Evolutionary conservation across 2,329 filamentous ascomycete genomes (phyloP).

Genomic region (Rasamsonia emersonii): DNA sequence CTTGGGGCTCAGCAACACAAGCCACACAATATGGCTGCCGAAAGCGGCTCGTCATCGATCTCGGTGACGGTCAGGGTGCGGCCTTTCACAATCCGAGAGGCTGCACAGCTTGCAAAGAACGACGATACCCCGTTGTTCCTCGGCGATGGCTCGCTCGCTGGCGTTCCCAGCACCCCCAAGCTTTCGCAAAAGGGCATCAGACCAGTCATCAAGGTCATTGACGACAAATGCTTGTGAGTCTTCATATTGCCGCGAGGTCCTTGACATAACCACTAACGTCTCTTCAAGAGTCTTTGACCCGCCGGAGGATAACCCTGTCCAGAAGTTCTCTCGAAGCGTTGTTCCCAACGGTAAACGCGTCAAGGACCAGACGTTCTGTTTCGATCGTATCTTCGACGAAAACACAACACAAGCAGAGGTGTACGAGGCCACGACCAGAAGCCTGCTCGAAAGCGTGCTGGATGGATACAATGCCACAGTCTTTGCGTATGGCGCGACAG

Average conservation of each 20-base stretch:
- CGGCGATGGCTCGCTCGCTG: conserved; percentile 94
- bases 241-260: background rate
- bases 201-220: conserved; percentile 89
- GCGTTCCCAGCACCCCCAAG: conserved; percentile 66
- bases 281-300: conserved; percentile 79
- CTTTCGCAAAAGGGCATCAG: conserved; percentile 78
- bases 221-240: conserved; percentile 87
- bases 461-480: conserved; percentile 99
- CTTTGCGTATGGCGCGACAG: conserved; percentile 95
- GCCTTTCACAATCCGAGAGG: conserved; percentile 77
- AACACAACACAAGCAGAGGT: conserved; percentile 87
- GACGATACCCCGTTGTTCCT: conserved; percentile 88
- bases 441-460: conserved; percentile 84
- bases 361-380: conserved; percentile 96
- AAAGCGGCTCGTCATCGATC: conserved; percentile 42
- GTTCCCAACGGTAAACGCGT: conserved; percentile 79
- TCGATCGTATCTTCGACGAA: conserved; percentile 95
- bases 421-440: conserved; percentile 85
- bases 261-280: conserved; percentile 12
- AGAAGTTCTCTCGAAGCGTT: conserved; percentile 75
- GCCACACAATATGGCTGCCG: conserved; percentile 29
- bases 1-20: background rate
- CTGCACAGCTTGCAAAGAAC: conserved; percentile 67
- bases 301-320: conserved; percentile 86
- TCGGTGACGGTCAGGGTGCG: conserved; percentile 52